These are phyloP conservation scores for Macrocystidia cucumis DNA, from an alignment of 1,284 basidiomycete species.

Conservation along the genomic window DNA sequence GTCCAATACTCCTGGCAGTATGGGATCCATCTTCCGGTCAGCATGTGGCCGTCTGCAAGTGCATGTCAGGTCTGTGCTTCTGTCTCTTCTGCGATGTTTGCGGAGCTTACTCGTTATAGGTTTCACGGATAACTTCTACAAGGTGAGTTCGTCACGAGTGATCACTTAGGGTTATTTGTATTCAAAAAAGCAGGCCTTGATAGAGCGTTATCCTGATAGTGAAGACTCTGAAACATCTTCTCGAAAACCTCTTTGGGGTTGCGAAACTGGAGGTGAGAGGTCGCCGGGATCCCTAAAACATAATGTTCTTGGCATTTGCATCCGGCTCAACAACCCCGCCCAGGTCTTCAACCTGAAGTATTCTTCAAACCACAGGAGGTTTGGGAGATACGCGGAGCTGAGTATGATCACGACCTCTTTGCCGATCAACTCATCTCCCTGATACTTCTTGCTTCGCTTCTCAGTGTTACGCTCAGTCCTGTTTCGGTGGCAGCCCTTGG, in stretches of 20 bases:
- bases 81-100: conserved; percentile 6
- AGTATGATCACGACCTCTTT: conserved; percentile 39
- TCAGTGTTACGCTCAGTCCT: conserved; percentile 86
- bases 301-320: conserved; percentile 2
- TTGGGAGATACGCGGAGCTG: conserved; percentile 90
- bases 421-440: background rate
- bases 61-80: conserved; percentile 59
- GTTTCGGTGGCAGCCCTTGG: conserved; percentile 80
- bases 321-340: conserved; percentile 1
- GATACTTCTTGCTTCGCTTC: conserved; percentile 7
- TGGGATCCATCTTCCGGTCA: conserved; percentile 68
- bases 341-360: conserved; percentile 72
- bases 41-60: conserved; percentile 83
- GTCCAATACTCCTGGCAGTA: conserved; percentile 79
- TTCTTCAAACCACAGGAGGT: conserved; percentile 85
- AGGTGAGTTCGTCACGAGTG: conserved; percentile 28
- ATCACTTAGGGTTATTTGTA: conserved; percentile 4
- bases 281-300: too few relatives aligned
- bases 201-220: conserved; percentile 47
- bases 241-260: conserved; percentile 48
- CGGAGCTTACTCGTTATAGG: conserved; percentile 31
- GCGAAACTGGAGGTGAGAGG: conserved; percentile 66
- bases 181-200: too few relatives aligned
- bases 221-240: conserved; percentile 64
- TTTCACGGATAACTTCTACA: conserved; percentile 87